phyloP scores from a whole-genome alignment of 2,329 filamentous ascomycete species.

The Davidsoniella australis region DNA sequence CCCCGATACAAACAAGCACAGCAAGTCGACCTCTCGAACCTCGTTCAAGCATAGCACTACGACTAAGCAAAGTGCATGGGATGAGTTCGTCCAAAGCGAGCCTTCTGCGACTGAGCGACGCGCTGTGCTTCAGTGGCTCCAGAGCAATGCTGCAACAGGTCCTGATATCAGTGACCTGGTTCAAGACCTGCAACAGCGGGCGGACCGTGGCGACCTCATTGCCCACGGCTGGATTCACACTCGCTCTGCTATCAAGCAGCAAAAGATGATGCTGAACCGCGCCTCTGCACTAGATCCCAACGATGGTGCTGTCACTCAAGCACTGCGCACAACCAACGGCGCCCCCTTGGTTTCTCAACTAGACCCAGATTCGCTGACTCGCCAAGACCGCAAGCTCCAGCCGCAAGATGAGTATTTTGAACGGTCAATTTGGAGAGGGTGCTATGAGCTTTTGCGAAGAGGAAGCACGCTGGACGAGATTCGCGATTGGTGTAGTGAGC shows the following conservation, averaged over 20 bases:
- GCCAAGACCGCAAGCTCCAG: conserved; percentile 62
- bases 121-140: conserved; percentile 71
- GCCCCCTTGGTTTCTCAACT: conserved; percentile 66
- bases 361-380: conserved; percentile 75
- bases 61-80: conserved; percentile 19
- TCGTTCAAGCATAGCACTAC: conserved; percentile 2
- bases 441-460: conserved; percentile 78
- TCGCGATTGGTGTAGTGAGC: conserved; percentile 69
- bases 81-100: conserved; percentile 59
- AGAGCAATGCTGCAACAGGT: conserved; percentile 51
- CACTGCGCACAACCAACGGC: conserved; percentile 39
- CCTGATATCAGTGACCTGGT: conserved; percentile 62
- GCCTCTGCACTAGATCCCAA: conserved; percentile 47
- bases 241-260: conserved; percentile 71
- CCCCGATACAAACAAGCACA: conserved; percentile 18
- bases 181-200: conserved; percentile 55
- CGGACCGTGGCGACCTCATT: conserved; percentile 66
- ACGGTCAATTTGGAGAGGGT: conserved; percentile 79
- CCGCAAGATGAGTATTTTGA: conserved; percentile 78
- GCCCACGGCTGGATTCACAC: conserved; percentile 87
- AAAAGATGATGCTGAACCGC: conserved; percentile 58
- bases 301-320: conserved; percentile 36
- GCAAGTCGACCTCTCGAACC: conserved; percentile 5
- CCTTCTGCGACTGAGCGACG: conserved; percentile 60
- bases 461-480: conserved; percentile 62